Conservation (phyloP, 139 green algal genomes). For the Ulvella scutata region DNA sequence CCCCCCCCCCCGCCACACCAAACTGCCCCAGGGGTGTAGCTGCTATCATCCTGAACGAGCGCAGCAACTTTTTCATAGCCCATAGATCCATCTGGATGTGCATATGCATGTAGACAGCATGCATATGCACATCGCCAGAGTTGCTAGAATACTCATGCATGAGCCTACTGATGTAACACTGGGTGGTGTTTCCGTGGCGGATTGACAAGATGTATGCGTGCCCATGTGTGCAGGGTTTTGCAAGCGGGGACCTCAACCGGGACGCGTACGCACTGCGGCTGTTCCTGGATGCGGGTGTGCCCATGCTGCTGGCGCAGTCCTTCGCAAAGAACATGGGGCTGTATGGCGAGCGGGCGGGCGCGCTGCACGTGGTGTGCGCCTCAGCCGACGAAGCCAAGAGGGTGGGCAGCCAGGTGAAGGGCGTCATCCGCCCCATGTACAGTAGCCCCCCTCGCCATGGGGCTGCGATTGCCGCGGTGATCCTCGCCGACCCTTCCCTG, state of each 20-base stretch:
- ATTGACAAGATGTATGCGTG: too few species aligned
- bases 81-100: too few species aligned
- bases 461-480: slow-evolving; percentile 15
- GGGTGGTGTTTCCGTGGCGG: too few species aligned
- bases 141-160: too few species aligned
- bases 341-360: slow-evolving; percentile 27
- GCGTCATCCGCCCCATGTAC: slow-evolving; percentile 30
- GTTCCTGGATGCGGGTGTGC: slow-evolving; percentile 6
- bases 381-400: not conserved
- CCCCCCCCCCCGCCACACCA: not conserved
- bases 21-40: too few species aligned
- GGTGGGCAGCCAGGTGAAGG: slow-evolving; percentile 7
- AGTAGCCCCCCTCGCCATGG: slow-evolving; percentile 26
- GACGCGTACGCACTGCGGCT: slow-evolving; percentile 13
- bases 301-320: slow-evolving; percentile 12
- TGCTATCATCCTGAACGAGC: too few species aligned
- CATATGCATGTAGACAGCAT: too few species aligned
- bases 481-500: slow-evolving; percentile 15
- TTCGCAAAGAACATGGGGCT: slow-evolving; percentile 17
- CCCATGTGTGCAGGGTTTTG: slow-evolving; percentile 6
- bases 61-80: too few species aligned
- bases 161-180: too few species aligned
- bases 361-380: slow-evolving; percentile 11
- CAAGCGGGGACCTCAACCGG: slow-evolving; percentile 6
- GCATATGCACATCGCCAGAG: too few species aligned